Evolutionary conservation across 2,329 filamentous ascomycete genomes (phyloP).

Genomic region (Aspergillus carbonarius): DNA sequence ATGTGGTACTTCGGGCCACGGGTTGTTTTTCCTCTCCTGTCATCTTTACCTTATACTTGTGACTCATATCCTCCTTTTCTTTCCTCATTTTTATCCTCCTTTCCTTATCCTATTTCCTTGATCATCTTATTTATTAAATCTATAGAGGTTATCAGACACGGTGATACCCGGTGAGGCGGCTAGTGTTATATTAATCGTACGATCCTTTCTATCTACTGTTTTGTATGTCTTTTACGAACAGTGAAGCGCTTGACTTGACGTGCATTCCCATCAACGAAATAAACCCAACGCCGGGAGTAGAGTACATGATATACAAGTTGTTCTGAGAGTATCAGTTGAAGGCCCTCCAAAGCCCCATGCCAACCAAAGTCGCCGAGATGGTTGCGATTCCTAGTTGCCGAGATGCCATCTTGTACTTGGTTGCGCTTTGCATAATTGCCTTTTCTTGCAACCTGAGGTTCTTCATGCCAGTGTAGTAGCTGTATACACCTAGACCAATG

Average conservation of each 20-base stretch:
- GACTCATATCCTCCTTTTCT: conserved; percentile 10
- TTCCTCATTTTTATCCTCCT: conserved; percentile 14
- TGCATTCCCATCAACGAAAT: not conserved
- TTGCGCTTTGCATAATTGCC: conserved; percentile 65
- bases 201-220: conserved; percentile 6
- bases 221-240: conserved; percentile 9
- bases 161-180: conserved; percentile 38
- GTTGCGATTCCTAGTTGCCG: conserved; percentile 65
- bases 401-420: conserved; percentile 70
- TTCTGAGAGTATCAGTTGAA: conserved; percentile 50
- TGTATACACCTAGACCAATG: conserved; percentile 72
- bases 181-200: conserved; percentile 22
- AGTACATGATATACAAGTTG: not conserved
- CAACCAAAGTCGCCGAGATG: conserved; percentile 67
- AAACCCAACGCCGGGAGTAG: not conserved
- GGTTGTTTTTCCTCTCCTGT: conserved; percentile 19
- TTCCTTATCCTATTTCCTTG: conserved; percentile 8
- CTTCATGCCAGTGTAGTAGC: conserved; percentile 70
- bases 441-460: conserved; percentile 66
- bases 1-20: conserved; percentile 22
- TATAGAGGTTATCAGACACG: conserved; percentile 36
- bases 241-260: not conserved
- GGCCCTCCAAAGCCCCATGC: conserved; percentile 69
- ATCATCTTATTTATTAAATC: conserved; percentile 26
- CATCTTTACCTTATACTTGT: conserved; percentile 10